Base-by-base conservation (phyloP, 495 filamentous ascomycete genomes). In the Lophiotrema nucula region DNA sequence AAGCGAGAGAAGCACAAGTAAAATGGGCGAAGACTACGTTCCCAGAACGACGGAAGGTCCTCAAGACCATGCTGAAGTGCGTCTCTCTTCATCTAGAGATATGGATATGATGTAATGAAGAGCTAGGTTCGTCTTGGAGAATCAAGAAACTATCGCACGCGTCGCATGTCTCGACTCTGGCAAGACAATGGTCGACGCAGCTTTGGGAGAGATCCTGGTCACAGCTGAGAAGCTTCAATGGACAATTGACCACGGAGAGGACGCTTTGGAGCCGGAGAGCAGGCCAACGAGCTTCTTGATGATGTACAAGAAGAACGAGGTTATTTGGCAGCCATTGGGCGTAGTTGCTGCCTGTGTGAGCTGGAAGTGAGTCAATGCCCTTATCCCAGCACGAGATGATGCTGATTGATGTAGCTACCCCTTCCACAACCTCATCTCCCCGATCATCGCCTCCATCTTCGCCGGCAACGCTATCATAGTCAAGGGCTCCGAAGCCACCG, bases 81-180 rank as follows among this genome's bases (percentile, higher is more conserved):
- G 79, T 71, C 39, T 25, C 12, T 35, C 18, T 31, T 6, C 33
- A 24, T 43, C 2, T n/a, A 18, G 12, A 45, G 15, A 23, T 10
- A 8, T 12, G 10, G 21, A 2, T 11, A 25, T 47, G 25, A 22
- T 11, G 31, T 47, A 47, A 57, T 24, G 47, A 8, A 13, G 41
- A 21, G n/a, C 4, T 41, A 86, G 83, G 71, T 82, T 83, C 64
- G 77, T 97, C 19, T 81, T 99, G 52, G 88, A 95, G 53, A 88
- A 97, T 72, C 90, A 96, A 70, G 88, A 95, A 48, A 76, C 82
- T 27, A 93, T 99, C 60, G 90, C 88, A 51, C 82, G 81, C 13
- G 83, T 88, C 21, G 91, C 92, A 45, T 97, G 92, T 67, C 78
- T 96, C 15, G 93, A 99, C 74, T 93, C 89, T n/a, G 93, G 93